A percentile compares a stretch with the other conserved stretches of the same genome.
Evolutionary conservation across 768 basidiomycete genomes (phyloP).

Genomic region (Russula foetens): DNA sequence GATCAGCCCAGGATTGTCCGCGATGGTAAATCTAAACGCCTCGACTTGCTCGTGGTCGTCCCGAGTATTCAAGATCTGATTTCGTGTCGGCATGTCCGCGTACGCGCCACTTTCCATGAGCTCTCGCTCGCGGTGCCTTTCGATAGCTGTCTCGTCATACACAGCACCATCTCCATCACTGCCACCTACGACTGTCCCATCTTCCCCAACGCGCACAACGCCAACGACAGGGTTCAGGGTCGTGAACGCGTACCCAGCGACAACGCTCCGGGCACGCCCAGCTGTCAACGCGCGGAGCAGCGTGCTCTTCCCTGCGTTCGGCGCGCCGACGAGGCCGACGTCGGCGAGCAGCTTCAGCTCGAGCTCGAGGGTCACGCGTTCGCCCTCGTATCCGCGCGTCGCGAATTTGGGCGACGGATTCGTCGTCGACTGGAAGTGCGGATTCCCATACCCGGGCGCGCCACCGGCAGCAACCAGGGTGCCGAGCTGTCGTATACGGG

Average conservation of each 20-base stretch:
- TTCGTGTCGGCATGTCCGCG: constrained; percentile 43
- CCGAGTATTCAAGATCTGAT: constrained; percentile 28
- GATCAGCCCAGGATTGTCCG: constrained; percentile 95
- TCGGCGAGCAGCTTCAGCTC: constrained; percentile 94
- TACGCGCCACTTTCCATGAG: constrained; percentile 45
- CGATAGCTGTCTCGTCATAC: constrained; percentile 60
- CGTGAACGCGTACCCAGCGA: constrained; percentile 76
- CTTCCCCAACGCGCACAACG: constrained; percentile 74
- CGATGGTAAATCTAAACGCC: constrained; percentile 84
- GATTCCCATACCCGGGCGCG: constrained; percentile 78
- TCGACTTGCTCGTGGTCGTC: constrained; percentile 36
- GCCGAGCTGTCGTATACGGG: constrained; percentile 44
- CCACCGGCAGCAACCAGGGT: constrained; percentile 74
- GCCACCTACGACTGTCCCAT: constrained; percentile 63
- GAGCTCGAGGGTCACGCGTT: constrained; percentile 71
- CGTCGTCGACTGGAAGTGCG: constrained; percentile 61
- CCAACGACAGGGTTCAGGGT: constrained; percentile 93
- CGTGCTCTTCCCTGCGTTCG: constrained; percentile 92
- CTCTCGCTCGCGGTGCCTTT: constrained; percentile 38
- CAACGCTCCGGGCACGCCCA: constrained; percentile 67
- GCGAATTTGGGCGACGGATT: constrained; percentile 85
- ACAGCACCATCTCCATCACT: constrained; percentile 34
- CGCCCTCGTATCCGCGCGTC: constrained; percentile 66
- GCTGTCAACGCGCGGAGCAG: constrained; percentile 84
- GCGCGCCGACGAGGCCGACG: constrained; percentile 92